Conservation (phyloP, 2,329 filamentous ascomycete genomes). For the Hypocreales sp. region DNA sequence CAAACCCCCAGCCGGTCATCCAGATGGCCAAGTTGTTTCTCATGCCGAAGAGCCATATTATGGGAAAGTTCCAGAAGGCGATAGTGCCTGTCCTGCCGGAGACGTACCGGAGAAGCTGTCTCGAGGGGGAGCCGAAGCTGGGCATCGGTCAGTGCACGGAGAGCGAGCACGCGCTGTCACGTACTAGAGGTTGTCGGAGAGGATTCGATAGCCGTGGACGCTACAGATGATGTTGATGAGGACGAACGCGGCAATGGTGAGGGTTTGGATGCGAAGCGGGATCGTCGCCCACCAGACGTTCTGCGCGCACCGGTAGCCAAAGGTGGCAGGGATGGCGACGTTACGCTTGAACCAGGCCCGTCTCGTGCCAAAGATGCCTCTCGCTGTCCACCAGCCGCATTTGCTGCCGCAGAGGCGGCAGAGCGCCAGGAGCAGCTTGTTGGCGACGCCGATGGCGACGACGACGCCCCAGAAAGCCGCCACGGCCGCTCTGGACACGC, state of each 20-base stretch:
- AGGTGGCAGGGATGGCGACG: slow-evolving; percentile 23
- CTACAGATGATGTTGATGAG: slow-evolving; percentile 21
- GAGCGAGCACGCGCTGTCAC: slow-evolving; percentile 4
- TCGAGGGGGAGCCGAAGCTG: slow-evolving; percentile 16
- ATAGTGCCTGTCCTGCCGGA: slow-evolving; percentile 50
- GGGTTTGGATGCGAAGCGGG: slow-evolving; percentile 25
- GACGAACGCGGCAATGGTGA: slow-evolving; percentile 22
- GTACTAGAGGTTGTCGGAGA: slow-evolving; percentile 24
- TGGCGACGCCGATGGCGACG: slow-evolving; percentile 17
- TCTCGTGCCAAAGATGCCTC: neutral
- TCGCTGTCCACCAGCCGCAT: no score
- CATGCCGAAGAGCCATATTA: slow-evolving; percentile 51
- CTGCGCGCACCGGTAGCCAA: slow-evolving; percentile 25
- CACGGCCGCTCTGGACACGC: no score
- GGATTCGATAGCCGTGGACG: slow-evolving; percentile 20
- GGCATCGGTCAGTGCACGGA: slow-evolving; percentile 6
- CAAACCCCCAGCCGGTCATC: slow-evolving; percentile 54
- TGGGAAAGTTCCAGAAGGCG: slow-evolving; percentile 45
- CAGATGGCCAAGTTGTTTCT: slow-evolving; percentile 52
- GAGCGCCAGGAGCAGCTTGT: slow-evolving; percentile 10
- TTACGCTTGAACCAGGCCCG: slow-evolving; percentile 16
- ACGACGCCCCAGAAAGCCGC: slow-evolving; percentile 27
- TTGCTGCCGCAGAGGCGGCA: slow-evolving; percentile 1
- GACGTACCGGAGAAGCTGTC: slow-evolving; percentile 34
- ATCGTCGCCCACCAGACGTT: slow-evolving; percentile 28